A percentile compares a stretch with the other conserved stretches of the same genome.
phyloP scores from a whole-genome alignment of 1,284 basidiomycete species.

The Ustilago vetiveriae region DNA sequence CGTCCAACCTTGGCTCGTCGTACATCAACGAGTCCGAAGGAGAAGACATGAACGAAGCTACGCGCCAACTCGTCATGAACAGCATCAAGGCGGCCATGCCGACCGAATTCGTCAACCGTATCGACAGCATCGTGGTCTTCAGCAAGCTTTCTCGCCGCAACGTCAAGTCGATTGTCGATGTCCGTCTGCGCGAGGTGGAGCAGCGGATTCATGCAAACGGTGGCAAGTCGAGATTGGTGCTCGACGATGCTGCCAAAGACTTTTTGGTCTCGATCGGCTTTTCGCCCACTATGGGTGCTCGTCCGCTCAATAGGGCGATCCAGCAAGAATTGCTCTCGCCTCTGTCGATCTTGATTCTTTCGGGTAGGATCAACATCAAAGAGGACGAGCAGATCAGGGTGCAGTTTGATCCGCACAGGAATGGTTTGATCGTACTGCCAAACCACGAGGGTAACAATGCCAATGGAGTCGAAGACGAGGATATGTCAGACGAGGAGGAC shows the following conservation, averaged over 20 bases:
- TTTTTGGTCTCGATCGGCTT: slow-evolving; percentile 76
- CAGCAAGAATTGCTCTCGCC: slow-evolving; percentile 94
- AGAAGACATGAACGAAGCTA: slow-evolving; percentile 69
- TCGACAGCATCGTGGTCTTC: slow-evolving; percentile 71
- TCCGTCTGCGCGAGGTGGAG: slow-evolving; percentile 73
- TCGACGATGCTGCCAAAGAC: slow-evolving; percentile 81
- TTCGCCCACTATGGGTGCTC: slow-evolving; percentile 71
- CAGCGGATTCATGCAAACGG: slow-evolving; percentile 77
- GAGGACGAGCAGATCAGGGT: slow-evolving; percentile 83
- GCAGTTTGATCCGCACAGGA: slow-evolving; percentile 83
- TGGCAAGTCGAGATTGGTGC: slow-evolving; percentile 80
- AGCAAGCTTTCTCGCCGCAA: slow-evolving; percentile 70
- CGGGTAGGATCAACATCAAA: slow-evolving; percentile 79
- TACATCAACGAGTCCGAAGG: slow-evolving; percentile 71
- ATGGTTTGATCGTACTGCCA: slow-evolving; percentile 80
- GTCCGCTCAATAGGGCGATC: slow-evolving; percentile 90
- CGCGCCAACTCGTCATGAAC: slow-evolving; percentile 68
- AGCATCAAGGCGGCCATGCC: slow-evolving; percentile 71
- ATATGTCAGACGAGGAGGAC: slow-evolving; percentile 62
- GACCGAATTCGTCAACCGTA: slow-evolving; percentile 72
- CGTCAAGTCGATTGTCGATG: slow-evolving; percentile 71
- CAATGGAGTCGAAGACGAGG: slow-evolving; percentile 50
- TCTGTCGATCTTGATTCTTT: slow-evolving; percentile 84
- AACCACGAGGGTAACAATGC: slow-evolving; percentile 74
- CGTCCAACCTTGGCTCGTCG: slow-evolving; percentile 71